These are phyloP conservation scores for Catharanthus roseus DNA, from an alignment of 257 asterid species.

Conservation along the genomic window DNA sequence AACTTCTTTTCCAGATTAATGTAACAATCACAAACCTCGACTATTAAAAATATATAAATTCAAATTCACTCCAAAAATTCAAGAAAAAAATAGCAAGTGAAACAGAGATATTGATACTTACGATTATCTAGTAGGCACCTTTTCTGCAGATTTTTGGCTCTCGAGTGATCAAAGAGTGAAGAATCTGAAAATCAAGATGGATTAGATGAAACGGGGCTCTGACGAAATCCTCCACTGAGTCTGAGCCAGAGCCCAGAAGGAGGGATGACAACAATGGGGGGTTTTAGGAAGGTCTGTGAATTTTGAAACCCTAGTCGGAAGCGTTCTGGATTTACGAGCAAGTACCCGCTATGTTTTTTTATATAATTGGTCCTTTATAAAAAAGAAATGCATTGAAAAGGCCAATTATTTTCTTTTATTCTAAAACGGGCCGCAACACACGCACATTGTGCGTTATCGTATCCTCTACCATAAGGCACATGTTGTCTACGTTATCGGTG, in stretches of 20 bases:
- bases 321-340: neutral
- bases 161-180: conserved; percentile 16
- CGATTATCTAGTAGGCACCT: conserved; percentile 20
- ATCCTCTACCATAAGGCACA: no score
- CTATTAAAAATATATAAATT: neutral
- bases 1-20: conserved; percentile 19
- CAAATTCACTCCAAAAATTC: neutral
- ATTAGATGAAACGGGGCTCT: neutral
- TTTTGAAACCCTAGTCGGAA: conserved; percentile 31
- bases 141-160: neutral
- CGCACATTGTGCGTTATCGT: no score
- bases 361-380: no score
- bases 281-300: conserved; percentile 6
- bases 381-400: no score
- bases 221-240: conserved; percentile 5
- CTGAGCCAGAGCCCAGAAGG: neutral
- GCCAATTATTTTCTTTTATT: no score
- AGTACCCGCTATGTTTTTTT: no score
- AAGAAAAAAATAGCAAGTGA: neutral
- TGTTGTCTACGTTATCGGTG: no score
- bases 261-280: neutral
- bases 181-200: conserved; percentile 12
- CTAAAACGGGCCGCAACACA: no score
- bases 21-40: neutral
- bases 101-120: conserved; percentile 28